Conservation (phyloP, 2,329 filamentous ascomycete genomes). For the Chaetomium globosum region DNA sequence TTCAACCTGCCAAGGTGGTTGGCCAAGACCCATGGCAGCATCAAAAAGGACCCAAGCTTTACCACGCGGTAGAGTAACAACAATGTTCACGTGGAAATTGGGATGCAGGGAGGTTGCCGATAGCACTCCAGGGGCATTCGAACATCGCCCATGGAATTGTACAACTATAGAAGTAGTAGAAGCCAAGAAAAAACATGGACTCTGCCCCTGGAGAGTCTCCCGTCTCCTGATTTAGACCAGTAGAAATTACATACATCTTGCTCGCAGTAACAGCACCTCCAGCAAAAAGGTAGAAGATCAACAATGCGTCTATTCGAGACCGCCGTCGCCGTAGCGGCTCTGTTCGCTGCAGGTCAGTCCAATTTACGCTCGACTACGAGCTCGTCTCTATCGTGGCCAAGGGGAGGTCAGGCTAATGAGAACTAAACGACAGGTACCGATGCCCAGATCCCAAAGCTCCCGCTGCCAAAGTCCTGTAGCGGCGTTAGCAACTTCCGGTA, state of each 20-base stretch:
- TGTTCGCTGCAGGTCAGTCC: conserved; percentile 31
- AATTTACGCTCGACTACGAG: not conserved
- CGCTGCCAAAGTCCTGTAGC: conserved; percentile 42
- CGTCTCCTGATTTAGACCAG: not conserved
- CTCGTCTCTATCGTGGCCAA: not conserved
- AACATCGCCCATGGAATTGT: not conserved
- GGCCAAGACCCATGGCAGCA: conserved; percentile 12
- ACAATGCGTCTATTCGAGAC: conserved; percentile 32
- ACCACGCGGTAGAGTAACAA: conserved; percentile 20
- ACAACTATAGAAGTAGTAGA: conserved; percentile 6
- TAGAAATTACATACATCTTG: too few relatives aligned
- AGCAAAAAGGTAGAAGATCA: not conserved
- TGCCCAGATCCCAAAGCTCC: conserved; percentile 36
- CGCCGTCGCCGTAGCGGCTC: conserved; percentile 26
- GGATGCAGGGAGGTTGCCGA: not conserved
- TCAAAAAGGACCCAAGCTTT: conserved; percentile 11
- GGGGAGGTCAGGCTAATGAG: conserved; percentile 8
- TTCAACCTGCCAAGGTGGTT: conserved; percentile 27
- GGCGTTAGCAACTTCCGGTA: conserved; percentile 43
- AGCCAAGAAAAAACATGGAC: not conserved
- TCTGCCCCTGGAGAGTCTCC: not conserved
- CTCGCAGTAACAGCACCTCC: not conserved
- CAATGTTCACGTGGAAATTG: conserved; percentile 12
- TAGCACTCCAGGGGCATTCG: conserved; percentile 4
- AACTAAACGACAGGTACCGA: conserved; percentile 19